Conservation (phyloP, 768 basidiomycete species). For the Panaeolus cyanescens region DNA sequence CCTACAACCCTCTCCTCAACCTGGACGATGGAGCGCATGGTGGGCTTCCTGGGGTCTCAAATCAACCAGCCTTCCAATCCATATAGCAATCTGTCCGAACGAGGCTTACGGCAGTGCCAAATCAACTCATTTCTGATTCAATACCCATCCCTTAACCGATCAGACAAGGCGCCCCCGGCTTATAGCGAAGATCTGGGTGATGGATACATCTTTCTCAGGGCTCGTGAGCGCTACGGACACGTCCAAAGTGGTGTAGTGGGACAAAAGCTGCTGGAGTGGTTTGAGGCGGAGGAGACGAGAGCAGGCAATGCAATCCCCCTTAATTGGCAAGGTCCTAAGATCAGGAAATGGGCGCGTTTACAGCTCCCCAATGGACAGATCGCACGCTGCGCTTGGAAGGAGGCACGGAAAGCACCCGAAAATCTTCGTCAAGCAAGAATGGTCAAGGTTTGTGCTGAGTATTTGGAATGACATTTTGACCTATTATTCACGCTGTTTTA, state of each 20-base stretch:
- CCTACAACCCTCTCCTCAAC: constrained; percentile 18
- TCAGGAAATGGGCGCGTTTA: constrained; percentile 5
- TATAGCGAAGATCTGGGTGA: constrained; percentile 5
- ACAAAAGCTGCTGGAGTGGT: neutral
- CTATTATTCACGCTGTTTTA: neutral
- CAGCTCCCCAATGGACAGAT: constrained; percentile 9
- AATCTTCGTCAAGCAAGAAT: neutral
- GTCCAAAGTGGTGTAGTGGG: neutral
- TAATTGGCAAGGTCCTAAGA: neutral
- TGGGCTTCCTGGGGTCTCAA: constrained; percentile 25
- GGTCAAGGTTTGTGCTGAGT: neutral
- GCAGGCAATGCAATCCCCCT: neutral
- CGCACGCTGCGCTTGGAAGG: constrained; percentile 2
- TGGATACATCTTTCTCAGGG: constrained; percentile 12
- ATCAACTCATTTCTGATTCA: constrained; percentile 17
- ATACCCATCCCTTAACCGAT: constrained; percentile 5
- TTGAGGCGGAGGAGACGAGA: neutral
- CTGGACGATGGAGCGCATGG: constrained; percentile 31
- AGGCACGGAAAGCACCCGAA: neutral
- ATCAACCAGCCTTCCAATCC: constrained; percentile 24
- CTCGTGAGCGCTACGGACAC: constrained; percentile 8
- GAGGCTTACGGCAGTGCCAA: constrained; percentile 15
- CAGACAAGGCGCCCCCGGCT: constrained; percentile 7
- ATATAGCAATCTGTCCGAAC: constrained; percentile 24
- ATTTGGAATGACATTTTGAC: neutral